These are phyloP conservation scores for Clarireedia sp. DNA, from an alignment of 2,329 filamentous ascomycete genomes.

Conservation along the genomic window DNA sequence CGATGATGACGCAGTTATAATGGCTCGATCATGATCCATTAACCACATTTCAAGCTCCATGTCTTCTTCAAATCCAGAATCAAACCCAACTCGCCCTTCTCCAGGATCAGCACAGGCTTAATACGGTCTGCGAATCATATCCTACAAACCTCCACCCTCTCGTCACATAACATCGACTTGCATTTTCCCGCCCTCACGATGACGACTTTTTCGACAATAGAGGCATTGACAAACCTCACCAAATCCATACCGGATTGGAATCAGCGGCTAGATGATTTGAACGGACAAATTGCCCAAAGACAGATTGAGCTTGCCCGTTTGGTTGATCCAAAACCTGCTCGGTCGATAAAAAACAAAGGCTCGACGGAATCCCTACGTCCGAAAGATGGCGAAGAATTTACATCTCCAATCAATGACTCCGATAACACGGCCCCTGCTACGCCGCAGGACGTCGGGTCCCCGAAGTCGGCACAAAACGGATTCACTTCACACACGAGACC, in stretches of 20 bases:
- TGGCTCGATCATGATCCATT: background rate
- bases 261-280: slow-evolving; percentile 50
- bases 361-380: slow-evolving; percentile 30
- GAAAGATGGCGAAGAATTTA: slow-evolving; percentile 21
- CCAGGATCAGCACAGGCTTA: background rate
- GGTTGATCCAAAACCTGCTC: slow-evolving; percentile 30
- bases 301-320: slow-evolving; percentile 52
- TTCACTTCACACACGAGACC: slow-evolving; percentile 6
- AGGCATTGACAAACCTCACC: slow-evolving; percentile 47
- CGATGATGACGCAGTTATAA: background rate
- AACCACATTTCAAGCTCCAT: background rate
- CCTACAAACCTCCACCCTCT: background rate
- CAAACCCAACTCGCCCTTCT: background rate
- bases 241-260: slow-evolving; percentile 54
- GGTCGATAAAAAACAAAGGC: slow-evolving; percentile 29
- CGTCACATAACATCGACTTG: background rate
- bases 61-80: background rate
- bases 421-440: slow-evolving; percentile 13
- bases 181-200: slow-evolving; percentile 4
- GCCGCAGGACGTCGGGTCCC: slow-evolving; percentile 14
- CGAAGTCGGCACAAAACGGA: slow-evolving; percentile 13
- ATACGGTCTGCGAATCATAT: background rate
- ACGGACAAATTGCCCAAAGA: slow-evolving; percentile 51
- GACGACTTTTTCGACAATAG: slow-evolving; percentile 32
- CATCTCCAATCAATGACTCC: slow-evolving; percentile 9